Conservation (phyloP, 345 rosid species). For the Populus ilicifolia region DNA sequence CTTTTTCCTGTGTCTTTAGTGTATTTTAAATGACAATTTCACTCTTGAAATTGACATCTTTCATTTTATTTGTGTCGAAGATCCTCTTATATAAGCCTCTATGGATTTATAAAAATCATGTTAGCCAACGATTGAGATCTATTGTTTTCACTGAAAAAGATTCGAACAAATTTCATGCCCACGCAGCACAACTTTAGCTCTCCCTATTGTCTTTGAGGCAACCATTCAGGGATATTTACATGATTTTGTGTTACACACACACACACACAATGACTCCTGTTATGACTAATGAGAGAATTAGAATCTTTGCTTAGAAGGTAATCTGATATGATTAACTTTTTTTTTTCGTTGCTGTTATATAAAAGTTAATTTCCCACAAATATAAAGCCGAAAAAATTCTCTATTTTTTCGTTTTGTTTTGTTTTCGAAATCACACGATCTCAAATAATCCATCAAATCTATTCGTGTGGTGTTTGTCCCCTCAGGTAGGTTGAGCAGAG, state of each 20-base stretch:
- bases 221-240: no score
- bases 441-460: background rate
- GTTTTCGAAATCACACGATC: background rate
- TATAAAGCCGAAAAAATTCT: background rate
- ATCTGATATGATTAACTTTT: background rate
- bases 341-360: background rate
- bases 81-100: background rate
- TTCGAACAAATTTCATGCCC: no score
- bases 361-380: background rate
- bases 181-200: no score
- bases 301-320: background rate
- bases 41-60: background rate
- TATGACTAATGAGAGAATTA: background rate
- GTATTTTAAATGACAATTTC: no score
- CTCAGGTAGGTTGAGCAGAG: background rate
- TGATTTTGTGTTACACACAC: no score
- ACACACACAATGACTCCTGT: background rate
- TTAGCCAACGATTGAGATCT: background rate
- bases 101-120: background rate
- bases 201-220: no score
- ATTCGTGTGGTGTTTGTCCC: background rate
- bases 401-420: no score
- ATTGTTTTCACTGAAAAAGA: background rate
- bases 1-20: no score
- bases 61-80: background rate